Base-by-base conservation (phyloP, 2,329 filamentous ascomycete genomes). In the Elsinoe necatrix region DNA sequence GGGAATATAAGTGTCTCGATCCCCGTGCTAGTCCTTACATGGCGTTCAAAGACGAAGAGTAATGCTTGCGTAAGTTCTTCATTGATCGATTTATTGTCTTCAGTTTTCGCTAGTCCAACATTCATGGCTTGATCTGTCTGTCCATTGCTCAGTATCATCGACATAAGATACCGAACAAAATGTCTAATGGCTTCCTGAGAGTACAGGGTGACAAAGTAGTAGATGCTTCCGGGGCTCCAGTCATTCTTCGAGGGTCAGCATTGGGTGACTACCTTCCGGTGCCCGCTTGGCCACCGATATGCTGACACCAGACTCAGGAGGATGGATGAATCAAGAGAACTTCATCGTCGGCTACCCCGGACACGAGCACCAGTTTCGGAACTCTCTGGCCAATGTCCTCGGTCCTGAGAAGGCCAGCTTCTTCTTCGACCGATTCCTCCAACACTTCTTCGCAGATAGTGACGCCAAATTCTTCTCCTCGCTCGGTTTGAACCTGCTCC, bases 301-400 rank as follows among this genome's bases (percentile, higher is more conserved):
- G 11, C 45, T 50, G 27, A 50, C 16, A 18, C 14, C 12, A 16
- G 20, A 31, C 12, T n/a, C 25, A 29, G 72, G 71, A 51, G 73
- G 74, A 59, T 75, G 71, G 72, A 68, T 73, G 67, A 75, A 75
- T 67, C 69, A 65, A 77, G 79, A 82, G 66, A 83, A 82, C 65
- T 83, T 83, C 71, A 83, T 84, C 61, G 81, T 78, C 1, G 81
- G 81, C n/a, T 84, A 77, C 58, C 72, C 80, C 9, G 81, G 79
- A 16, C 78, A 81, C 52, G 81, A 84, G 63, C 72, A 72, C 20
- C 74, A 82, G 59, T 77, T 81, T 59, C 77, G 80, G 7, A 73
- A 73, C 1, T 75, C 78, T 1, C 75, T 83, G 68, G 69, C 75
- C 0, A 71, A 75, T 56, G 77, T 79, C 0, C 69, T 83, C 0